Evolutionary conservation across 1,139 yeast species (phyloP).

Genomic region (Taphrina flavorubra): DNA sequence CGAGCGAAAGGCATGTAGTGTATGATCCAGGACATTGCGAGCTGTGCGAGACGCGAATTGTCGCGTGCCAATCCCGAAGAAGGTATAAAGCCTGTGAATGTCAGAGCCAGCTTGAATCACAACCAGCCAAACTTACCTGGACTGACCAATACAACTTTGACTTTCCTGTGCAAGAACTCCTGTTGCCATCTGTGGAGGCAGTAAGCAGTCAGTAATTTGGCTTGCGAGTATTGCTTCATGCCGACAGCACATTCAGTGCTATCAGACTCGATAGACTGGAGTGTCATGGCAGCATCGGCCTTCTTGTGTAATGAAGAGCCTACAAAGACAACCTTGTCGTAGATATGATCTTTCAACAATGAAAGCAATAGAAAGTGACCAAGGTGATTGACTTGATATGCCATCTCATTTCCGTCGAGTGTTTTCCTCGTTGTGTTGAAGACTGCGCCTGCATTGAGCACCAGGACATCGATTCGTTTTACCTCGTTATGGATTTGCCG

Average conservation of each 20-base stretch:
- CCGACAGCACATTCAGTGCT: not conserved
- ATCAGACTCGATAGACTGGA: not conserved
- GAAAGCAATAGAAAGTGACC: slow-evolving; percentile 33
- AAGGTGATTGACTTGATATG: slow-evolving; percentile 29
- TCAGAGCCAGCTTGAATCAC: not conserved
- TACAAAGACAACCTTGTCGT: slow-evolving; percentile 32
- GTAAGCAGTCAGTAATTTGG: slow-evolving; percentile 30
- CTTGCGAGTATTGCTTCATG: slow-evolving; percentile 31
- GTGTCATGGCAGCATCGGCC: slow-evolving; percentile 13
- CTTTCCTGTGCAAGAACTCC: not conserved
- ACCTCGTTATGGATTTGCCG: not conserved
- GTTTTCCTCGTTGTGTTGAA: slow-evolving; percentile 5
- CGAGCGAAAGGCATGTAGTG: slow-evolving; percentile 34
- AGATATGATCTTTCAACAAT: slow-evolving; percentile 13
- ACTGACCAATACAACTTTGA: slow-evolving; percentile 23
- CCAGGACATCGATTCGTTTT: slow-evolving; percentile 17
- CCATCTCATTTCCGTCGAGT: slow-evolving; percentile 21
- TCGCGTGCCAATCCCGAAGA: slow-evolving; percentile 25
- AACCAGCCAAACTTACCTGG: slow-evolving; percentile 22
- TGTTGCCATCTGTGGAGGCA: slow-evolving; percentile 27
- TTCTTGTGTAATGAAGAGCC: slow-evolving; percentile 33
- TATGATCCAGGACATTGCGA: slow-evolving; percentile 31
- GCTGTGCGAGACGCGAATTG: slow-evolving; percentile 5
- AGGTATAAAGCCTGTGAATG: slow-evolving; percentile 28
- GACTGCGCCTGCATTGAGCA: slow-evolving; percentile 29